A percentile compares a stretch with the other conserved stretches of the same genome.
Conservation (phyloP, 1,284 basidiomycete species). For the Moesziomyces antarcticus region DNA sequence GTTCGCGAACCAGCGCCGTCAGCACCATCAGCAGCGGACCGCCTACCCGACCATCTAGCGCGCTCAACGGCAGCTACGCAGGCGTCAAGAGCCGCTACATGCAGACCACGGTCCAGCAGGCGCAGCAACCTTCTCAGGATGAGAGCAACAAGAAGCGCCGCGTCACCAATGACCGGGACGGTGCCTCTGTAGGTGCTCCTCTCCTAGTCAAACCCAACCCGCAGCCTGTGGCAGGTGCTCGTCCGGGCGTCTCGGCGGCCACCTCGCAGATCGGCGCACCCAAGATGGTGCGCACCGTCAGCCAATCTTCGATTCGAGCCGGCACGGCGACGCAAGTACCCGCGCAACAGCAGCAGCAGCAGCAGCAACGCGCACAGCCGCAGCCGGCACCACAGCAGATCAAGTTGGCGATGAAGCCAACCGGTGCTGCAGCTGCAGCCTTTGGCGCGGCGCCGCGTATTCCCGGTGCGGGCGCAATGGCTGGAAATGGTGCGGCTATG, state of each 20-base stretch:
- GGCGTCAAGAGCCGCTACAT: conserved; percentile 53
- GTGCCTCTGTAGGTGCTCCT: conserved; percentile 8
- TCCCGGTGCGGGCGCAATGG: conserved; percentile 23
- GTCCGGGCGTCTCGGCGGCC: conserved; percentile 28
- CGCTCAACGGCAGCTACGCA: conserved; percentile 44
- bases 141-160: conserved; percentile 50
- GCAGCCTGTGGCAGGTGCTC: conserved; percentile 12
- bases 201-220: conserved; percentile 14
- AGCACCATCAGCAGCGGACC: conserved; percentile 41
- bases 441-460: conserved; percentile 43
- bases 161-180: conserved; percentile 42
- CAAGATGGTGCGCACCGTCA: conserved; percentile 42
- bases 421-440: conserved; percentile 22
- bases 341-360: conserved; percentile 17
- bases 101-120: conserved; percentile 29
- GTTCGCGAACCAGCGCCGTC: conserved; percentile 35
- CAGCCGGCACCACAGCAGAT: conserved; percentile 31
- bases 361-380: conserved; percentile 15
- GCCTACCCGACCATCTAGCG: conserved; percentile 34
- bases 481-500: conserved; percentile 24
- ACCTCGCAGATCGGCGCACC: conserved; percentile 35
- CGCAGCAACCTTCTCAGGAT: conserved; percentile 18
- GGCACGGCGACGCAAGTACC: conserved; percentile 16
- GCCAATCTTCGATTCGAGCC: conserved; percentile 40
- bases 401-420: conserved; percentile 42